These are phyloP conservation scores for Leptographium wingfieldii DNA, from an alignment of 2,329 filamentous ascomycete genomes.

Conservation along the genomic window DNA sequence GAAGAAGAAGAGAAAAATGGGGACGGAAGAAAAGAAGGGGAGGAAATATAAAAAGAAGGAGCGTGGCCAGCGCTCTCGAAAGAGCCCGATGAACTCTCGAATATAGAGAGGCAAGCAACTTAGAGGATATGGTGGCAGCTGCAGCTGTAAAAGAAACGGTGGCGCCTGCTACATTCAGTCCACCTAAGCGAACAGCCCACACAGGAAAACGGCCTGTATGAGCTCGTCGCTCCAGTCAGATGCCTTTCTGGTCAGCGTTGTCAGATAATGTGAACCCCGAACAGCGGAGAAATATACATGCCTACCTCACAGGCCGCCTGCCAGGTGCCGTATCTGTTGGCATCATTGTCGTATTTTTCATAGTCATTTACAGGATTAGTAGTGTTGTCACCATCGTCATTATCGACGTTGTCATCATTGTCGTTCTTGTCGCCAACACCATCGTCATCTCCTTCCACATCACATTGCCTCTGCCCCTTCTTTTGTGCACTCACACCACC, in stretches of 20 bases:
- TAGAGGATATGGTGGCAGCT: constrained; percentile 25
- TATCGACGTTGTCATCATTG: neutral
- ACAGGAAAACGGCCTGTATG: constrained; percentile 40
- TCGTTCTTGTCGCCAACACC: neutral
- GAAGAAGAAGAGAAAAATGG: neutral
- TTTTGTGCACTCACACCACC: neutral
- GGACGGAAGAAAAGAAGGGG: neutral
- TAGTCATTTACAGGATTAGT: neutral
- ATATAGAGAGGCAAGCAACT: constrained; percentile 37
- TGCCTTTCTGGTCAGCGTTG: constrained; percentile 21
- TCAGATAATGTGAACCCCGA: neutral
- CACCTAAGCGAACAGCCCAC: neutral
- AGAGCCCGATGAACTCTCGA: constrained; percentile 31
- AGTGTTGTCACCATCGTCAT: neutral
- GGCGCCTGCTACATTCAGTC: neutral
- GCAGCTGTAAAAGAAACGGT: neutral
- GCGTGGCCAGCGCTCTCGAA: constrained; percentile 18
- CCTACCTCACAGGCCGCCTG: neutral
- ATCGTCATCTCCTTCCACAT: neutral
- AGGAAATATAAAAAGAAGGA: neutral
- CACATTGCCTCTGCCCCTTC: neutral
- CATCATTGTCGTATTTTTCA: neutral
- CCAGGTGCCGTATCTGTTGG: neutral
- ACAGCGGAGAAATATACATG: neutral
- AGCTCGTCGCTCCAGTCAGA: constrained; percentile 35